phyloP scores from a whole-genome alignment of 73 alveolate species.

The Tetrahymena malaccensis region DNA sequence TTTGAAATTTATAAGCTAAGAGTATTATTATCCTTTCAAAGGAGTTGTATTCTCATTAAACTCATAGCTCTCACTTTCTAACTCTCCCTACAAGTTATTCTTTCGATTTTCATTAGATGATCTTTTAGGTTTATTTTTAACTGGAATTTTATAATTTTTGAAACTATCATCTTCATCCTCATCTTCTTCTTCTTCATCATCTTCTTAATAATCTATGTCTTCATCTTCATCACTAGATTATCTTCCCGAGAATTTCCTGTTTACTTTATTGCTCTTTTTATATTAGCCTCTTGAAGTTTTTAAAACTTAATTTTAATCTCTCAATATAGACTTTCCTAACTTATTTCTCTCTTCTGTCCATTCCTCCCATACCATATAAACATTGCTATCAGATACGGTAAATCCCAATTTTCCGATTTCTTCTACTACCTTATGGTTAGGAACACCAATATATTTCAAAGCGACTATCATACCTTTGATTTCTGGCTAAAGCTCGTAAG shows the following conservation, averaged over 20 bases:
- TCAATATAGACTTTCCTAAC: not conserved
- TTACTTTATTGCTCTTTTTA: not conserved
- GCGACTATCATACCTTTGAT: not conserved
- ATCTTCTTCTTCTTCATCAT: not conserved
- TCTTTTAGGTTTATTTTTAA: too few relatives aligned
- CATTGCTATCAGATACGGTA: not conserved
- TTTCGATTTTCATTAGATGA: not conserved
- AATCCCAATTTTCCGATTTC: not conserved
- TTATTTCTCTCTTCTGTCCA: not conserved
- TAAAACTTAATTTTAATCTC: not conserved
- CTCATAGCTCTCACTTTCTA: not conserved
- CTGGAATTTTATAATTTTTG: not conserved
- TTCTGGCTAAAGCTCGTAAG: not conserved
- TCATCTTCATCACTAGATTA: not conserved
- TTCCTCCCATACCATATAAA: not conserved
- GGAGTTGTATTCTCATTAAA: not conserved
- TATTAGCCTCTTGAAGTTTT: not conserved
- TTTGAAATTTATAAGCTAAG: not conserved
- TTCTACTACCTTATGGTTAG: not conserved
- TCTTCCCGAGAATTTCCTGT: not conserved
- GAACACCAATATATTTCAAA: not conserved
- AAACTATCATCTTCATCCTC: not conserved
- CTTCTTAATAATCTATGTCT: not conserved
- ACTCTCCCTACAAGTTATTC: not conserved
- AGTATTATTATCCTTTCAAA: not conserved